Percentiles rank a stretch among this genome's conserved stretches.
phyloP scores from a whole-genome alignment of 139 green algal genomes.

The Microglena sp. region DNA sequence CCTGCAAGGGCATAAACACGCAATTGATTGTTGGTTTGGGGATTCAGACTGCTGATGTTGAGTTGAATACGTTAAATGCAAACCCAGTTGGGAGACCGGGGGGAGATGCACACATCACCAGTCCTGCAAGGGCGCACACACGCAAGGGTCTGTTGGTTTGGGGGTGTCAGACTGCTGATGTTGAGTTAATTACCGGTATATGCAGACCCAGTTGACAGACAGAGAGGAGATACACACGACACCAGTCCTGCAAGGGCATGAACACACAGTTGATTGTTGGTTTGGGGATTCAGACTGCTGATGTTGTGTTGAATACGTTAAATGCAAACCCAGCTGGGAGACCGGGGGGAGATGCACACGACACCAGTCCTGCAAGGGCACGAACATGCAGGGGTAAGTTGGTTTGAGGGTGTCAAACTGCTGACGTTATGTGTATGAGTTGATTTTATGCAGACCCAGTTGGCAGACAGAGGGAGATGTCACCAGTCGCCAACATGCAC shows the following conservation, averaged over 20 bases:
- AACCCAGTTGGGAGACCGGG: slow-evolving; percentile 37
- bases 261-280: no score
- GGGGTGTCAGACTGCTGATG: no score
- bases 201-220: no score
- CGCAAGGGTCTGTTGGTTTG: background rate
- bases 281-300: slow-evolving; percentile 24
- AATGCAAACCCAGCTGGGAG: slow-evolving; percentile 49
- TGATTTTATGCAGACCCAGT: slow-evolving; percentile 37
- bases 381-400: background rate
- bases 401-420: no score
- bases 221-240: no score
- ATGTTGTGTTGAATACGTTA: slow-evolving; percentile 20
- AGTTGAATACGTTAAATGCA: slow-evolving; percentile 31
- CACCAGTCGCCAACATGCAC: no score
- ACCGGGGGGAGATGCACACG: slow-evolving; percentile 3
- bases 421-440: slow-evolving; percentile 20
- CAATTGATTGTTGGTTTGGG: no score
- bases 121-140: background rate
- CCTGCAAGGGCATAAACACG: no score
- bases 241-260: no score
- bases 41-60: slow-evolving; percentile 22
- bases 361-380: slow-evolving; percentile 1
- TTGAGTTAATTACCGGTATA: no score
- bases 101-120: slow-evolving; percentile 9
- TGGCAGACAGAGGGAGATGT: slow-evolving; percentile 36